Percentiles rank a stretch among this genome's conserved stretches.
These are phyloP conservation scores for Sporothrix brunneoviolacea DNA, from an alignment of 2,329 filamentous ascomycete species.

Conservation along the genomic window DNA sequence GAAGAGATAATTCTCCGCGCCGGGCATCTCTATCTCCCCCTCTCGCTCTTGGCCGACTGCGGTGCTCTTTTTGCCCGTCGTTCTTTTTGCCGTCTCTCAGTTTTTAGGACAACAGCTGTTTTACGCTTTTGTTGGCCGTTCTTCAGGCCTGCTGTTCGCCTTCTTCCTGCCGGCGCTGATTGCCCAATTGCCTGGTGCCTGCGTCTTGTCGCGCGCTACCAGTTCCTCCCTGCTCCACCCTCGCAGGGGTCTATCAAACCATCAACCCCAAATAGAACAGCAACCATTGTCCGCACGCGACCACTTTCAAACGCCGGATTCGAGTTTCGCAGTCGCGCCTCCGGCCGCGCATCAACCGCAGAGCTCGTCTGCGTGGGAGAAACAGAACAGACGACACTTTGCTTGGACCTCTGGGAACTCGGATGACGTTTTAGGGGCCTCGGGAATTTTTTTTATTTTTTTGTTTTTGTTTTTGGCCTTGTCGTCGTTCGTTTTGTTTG, in stretches of 20 bases:
- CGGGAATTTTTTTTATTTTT: not conserved
- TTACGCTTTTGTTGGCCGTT: not conserved
- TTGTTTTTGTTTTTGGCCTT: not conserved
- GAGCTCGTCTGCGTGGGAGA: not conserved
- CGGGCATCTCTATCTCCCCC: not conserved
- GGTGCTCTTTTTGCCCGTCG: too few species aligned
- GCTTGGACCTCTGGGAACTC: not conserved
- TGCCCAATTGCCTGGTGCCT: not conserved
- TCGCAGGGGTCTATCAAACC: too few species aligned
- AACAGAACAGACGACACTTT: not conserved
- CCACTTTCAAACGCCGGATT: constrained; percentile 4
- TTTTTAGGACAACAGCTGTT: too few species aligned
- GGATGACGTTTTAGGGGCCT: constrained; percentile 1
- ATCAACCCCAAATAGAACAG: not conserved
- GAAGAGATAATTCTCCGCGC: not conserved
- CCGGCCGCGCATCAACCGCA: constrained; percentile 3
- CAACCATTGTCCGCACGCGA: constrained; percentile 6
- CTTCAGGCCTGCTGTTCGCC: not conserved
- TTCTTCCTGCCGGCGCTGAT: too few species aligned
- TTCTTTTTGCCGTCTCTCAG: too few species aligned
- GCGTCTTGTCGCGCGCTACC: not conserved
- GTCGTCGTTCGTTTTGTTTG: not conserved
- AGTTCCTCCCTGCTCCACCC: not conserved
- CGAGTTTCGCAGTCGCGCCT: constrained; percentile 3
- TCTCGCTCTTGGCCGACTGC: not conserved